These are phyloP conservation scores for Podila verticillata DNA, from an alignment of 192 early-diverging fungal species.

Conservation along the genomic window DNA sequence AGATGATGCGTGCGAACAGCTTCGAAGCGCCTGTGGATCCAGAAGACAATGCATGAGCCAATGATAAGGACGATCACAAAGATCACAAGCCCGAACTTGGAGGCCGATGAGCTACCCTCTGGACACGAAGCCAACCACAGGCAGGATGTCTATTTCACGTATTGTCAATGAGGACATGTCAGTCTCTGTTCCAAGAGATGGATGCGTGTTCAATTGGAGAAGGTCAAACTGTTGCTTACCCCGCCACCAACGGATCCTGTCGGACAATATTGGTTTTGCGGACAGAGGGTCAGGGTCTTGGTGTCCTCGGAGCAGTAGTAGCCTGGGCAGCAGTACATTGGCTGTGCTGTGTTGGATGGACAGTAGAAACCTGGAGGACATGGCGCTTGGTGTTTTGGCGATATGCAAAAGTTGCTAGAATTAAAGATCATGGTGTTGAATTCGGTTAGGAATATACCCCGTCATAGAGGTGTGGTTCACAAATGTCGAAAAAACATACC, in stretches of 20 bases:
- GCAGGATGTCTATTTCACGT: conserved; percentile 22
- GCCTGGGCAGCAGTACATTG: conserved; percentile 67
- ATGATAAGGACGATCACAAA: conserved; percentile 36
- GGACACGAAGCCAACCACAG: conserved; percentile 45
- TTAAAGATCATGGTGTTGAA: not conserved
- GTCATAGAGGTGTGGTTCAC: not conserved
- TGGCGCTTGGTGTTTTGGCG: conserved; percentile 35
- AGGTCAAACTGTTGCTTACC: conserved; percentile 8
- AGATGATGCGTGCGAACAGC: conserved; percentile 33
- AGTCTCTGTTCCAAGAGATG: no score
- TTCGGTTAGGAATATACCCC: not conserved
- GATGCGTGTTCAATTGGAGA: no score
- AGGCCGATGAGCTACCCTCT: conserved; percentile 31
- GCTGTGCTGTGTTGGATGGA: conserved; percentile 62
- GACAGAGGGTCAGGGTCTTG: conserved; percentile 56
- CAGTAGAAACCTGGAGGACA: conserved; percentile 60
- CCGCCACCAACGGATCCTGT: conserved; percentile 53
- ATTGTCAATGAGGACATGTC: not conserved
- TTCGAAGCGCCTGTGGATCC: conserved; percentile 29
- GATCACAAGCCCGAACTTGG: conserved; percentile 36
- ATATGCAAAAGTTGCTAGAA: conserved; percentile 29
- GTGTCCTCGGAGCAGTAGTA: conserved; percentile 65
- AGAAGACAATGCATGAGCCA: conserved; percentile 36
- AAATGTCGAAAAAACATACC: conserved; percentile 11
- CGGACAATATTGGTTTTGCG: conserved; percentile 63